Evolutionary conservation across 169 alveolate species (phyloP), one percentile per base, ranked within the genome.

Genomic region (Plasmodium inui): DNA sequence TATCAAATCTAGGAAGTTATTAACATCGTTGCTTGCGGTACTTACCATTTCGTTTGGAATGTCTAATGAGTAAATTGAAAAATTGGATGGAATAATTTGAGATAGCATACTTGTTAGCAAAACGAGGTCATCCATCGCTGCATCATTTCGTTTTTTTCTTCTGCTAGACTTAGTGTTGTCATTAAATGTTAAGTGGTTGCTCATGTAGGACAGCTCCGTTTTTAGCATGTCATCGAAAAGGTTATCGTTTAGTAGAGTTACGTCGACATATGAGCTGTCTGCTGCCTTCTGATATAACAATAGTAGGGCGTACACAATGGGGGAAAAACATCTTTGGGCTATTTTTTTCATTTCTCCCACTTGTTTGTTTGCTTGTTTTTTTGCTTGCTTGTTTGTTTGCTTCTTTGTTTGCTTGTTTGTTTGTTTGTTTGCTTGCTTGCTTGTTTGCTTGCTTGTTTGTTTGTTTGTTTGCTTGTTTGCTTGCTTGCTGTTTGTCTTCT

Each of bases 51-150:
- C 86, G 30, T 86, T 74, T 7, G 86, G 74, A 26, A 86, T 8
- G 37, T 46, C 46, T 39, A 86, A 74, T 14, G 93, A 46, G 80
- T 86, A 86, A 19, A 86, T 19, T 53, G 93, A 53, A 86, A 74
- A 86, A 86, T 55, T 78, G 50, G 74, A 34, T 74, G 93, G 93
- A 10, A 86, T 74, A 53, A 86, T 86, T 53, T 74, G 86, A 26
- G 93, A n/a, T 76, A 86, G 37, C 93, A 86, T 86, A 22, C 39
- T 46, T 86, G 93, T 86, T 86, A 86, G 34, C 70, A 86, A 17
- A 74, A n/a, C 32, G 28, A 86, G 67, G 80, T 86, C 93, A 86
- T 86, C 93, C 57, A 34, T 17, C 28, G 41, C 30, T 19, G 72
- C 17, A 50, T 86, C 85, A 46, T 84, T 84, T 86, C 85, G 55